Base-by-base conservation (phyloP, 2,329 filamentous ascomycete genomes). In the Xylariales sp. region DNA sequence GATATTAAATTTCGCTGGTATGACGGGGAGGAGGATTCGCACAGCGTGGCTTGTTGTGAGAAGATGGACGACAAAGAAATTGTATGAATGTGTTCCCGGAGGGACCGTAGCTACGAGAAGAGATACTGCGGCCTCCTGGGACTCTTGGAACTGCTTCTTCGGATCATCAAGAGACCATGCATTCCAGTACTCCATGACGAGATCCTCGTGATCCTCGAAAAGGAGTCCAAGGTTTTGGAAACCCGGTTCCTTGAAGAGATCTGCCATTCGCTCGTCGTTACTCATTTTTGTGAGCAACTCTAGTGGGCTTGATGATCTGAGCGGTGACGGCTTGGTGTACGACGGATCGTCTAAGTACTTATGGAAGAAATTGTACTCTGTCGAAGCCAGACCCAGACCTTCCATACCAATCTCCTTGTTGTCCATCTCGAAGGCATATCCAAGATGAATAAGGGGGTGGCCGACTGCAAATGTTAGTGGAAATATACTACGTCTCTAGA, bases 401-500 rank as follows among this genome's bases (percentile, higher is more conserved):
- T 99, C 96, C 80, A 97, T 96, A 55, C 90, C 94, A 23, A 98
- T 78, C 71, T 97, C 95, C 66, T 91, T 91, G 73, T 88, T 96
- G 69, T 92, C 88, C 74, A 98, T 85, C 82, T 99, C 95, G 76
- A 91, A 95, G 9, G 94, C 96, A 77, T 97, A 97, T n/a, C 90
- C 94, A 2, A 99, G 86, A 75, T 98, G 96, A 66, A 98, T 96
- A n/a, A 98, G 83, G 1, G 95, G 93, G 75, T 97, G 93, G 18
- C 91, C 95, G 68, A 97, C 92, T 95, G 71, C 4, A 32, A 63
- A 32, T 58, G 71, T 82, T 60, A 83, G 78, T 67, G 53, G 28
- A 62, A n/a, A 56, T 50, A 8, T 12, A 63, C 16, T 34, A 71
- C 53, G 55, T 14, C 45, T 18, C 39, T 34, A 46, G 41, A 60